These are phyloP conservation scores for Boletus mariae DNA, from an alignment of 1,284 basidiomycete species.

Conservation along the genomic window DNA sequence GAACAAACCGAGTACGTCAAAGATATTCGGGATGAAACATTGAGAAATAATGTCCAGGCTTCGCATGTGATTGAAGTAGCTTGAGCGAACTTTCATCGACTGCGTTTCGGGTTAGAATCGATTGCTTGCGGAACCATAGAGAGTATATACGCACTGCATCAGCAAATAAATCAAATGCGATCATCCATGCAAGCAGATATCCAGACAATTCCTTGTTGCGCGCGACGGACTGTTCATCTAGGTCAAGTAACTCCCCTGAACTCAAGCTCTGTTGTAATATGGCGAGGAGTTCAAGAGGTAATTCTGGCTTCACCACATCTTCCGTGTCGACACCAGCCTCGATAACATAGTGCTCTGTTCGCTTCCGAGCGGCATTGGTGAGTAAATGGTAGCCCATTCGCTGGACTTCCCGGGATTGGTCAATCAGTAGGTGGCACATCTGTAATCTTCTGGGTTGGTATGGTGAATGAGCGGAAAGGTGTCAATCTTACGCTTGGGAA, in stretches of 20 bases:
- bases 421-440: constrained; percentile 75
- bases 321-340: constrained; percentile 78
- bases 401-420: constrained; percentile 63
- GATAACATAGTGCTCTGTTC: constrained; percentile 78
- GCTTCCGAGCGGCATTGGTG: constrained; percentile 57
- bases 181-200: constrained; percentile 87
- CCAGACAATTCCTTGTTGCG: constrained; percentile 44
- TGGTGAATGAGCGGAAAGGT: background rate
- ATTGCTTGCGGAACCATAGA: background rate
- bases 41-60: constrained; percentile 60
- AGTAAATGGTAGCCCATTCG: constrained; percentile 70
- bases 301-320: constrained; percentile 43
- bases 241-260: constrained; percentile 38
- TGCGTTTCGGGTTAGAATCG: constrained; percentile 30
- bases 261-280: constrained; percentile 52
- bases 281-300: constrained; percentile 67
- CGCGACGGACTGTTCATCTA: constrained; percentile 26
- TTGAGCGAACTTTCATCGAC: constrained; percentile 77
- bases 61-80: constrained; percentile 85
- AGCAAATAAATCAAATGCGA: constrained; percentile 82
- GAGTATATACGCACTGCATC: constrained; percentile 62
- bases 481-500: constrained; percentile 51
- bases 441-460: constrained; percentile 29
- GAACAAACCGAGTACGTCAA: constrained; percentile 66
- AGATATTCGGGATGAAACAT: constrained; percentile 73